These are phyloP conservation scores for Cercophora newfieldiana DNA, from an alignment of 495 filamentous ascomycete genomes.

Conservation along the genomic window DNA sequence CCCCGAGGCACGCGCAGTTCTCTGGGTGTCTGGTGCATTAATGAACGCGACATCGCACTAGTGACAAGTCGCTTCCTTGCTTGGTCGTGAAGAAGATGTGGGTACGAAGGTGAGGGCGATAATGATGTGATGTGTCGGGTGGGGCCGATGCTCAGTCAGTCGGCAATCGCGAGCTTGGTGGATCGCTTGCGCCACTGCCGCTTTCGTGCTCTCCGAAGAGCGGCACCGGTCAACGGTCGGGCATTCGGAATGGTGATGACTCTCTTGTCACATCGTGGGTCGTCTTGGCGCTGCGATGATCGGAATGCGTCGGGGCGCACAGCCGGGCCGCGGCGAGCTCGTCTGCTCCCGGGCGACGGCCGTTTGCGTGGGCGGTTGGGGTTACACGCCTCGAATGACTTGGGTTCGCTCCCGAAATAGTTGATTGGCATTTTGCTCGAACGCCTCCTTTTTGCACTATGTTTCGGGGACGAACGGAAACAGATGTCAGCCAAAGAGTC, in stretches of 20 bases:
- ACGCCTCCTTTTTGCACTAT: slow-evolving; percentile 89
- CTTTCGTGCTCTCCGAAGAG: slow-evolving; percentile 2
- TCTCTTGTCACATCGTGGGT: neutral
- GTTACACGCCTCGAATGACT: slow-evolving; percentile 53
- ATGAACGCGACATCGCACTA: neutral
- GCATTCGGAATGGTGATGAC: neutral
- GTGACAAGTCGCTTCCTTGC: neutral
- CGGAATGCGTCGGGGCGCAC: neutral
- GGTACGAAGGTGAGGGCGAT: neutral
- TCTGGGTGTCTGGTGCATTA: neutral
- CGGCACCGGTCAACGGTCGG: neutral
- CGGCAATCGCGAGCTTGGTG: neutral
- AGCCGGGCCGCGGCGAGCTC: neutral
- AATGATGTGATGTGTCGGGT: slow-evolving; percentile 1
- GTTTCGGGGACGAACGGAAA: slow-evolving; percentile 12
- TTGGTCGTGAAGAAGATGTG: neutral
- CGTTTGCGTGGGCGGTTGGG: neutral
- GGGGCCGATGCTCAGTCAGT: neutral
- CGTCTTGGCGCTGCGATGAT: neutral
- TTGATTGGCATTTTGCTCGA: slow-evolving; percentile 89
- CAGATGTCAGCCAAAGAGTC: slow-evolving; percentile 34
- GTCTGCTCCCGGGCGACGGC: neutral
- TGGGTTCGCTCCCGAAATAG: slow-evolving; percentile 84
- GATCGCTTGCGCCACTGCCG: slow-evolving; percentile 13
- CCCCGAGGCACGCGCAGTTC: neutral